A percentile compares a stretch with the other conserved stretches of the same genome.
phyloP scores from a whole-genome alignment of 2,329 filamentous ascomycete genomes.

The Diaporthe longicolla region DNA sequence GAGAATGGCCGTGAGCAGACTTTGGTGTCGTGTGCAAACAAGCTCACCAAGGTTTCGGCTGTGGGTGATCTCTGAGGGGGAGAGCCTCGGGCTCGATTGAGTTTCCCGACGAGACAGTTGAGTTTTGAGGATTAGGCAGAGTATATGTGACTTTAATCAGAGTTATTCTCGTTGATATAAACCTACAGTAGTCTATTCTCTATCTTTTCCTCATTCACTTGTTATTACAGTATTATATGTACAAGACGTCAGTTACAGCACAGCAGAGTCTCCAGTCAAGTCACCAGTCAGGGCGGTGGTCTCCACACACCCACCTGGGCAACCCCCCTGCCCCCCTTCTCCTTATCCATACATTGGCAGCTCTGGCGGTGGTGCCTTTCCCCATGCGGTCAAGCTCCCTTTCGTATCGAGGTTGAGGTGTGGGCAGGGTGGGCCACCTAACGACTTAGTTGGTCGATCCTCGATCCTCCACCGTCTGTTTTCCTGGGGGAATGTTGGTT shows the following conservation, averaged over 20 bases:
- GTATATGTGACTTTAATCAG: background rate
- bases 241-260: background rate
- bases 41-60: slow-evolving; percentile 31
- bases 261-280: too few relatives aligned
- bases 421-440: slow-evolving; percentile 5
- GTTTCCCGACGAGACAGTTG: slow-evolving; percentile 9
- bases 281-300: background rate
- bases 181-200: too few relatives aligned
- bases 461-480: slow-evolving; percentile 1
- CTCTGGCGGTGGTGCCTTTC: background rate
- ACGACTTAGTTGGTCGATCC: background rate
- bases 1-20: background rate
- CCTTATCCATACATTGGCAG: slow-evolving; percentile 12
- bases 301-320: background rate
- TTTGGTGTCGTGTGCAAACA: slow-evolving; percentile 9
- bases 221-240: too few relatives aligned
- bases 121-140: background rate
- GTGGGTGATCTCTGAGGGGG: slow-evolving; percentile 6
- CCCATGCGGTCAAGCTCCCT: slow-evolving; percentile 21
- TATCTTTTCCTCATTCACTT: too few relatives aligned
- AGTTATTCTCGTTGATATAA: too few relatives aligned
- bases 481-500: background rate
- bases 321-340: background rate
- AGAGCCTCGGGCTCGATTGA: background rate
- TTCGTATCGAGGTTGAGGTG: slow-evolving; percentile 32